Evolutionary conservation across 1,284 basidiomycete species (phyloP).

Genomic region (Pseudozyma hubeiensis): DNA sequence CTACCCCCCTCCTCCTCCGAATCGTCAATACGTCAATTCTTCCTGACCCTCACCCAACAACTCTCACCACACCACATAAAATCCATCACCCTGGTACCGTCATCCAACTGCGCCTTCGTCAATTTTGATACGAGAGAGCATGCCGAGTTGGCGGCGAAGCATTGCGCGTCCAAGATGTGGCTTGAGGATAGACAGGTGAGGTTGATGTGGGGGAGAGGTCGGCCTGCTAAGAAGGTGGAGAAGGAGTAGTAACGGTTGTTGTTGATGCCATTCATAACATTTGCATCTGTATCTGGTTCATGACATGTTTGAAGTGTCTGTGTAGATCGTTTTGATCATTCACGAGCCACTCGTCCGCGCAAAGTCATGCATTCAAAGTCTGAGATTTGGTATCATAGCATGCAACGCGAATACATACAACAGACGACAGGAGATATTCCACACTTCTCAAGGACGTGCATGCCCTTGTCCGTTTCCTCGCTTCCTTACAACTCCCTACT

Average conservation of each 20-base stretch:
- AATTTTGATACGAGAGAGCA: slow-evolving; percentile 85
- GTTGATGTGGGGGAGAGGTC: slow-evolving; percentile 81
- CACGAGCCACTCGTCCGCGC: too few species aligned
- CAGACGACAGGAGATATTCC: neutral
- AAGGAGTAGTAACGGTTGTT: neutral
- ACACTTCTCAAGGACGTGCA: neutral
- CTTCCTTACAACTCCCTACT: neutral
- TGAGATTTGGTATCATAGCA: slow-evolving; percentile 1
- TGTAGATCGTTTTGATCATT: neutral
- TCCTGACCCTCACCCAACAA: slow-evolving; percentile 72
- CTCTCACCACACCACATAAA: slow-evolving; percentile 75
- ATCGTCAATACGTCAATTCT: slow-evolving; percentile 79
- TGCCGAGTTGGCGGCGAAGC: slow-evolving; percentile 87
- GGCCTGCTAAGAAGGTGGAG: slow-evolving; percentile 27
- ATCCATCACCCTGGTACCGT: slow-evolving; percentile 50
- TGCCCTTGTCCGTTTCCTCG: neutral
- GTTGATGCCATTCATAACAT: neutral
- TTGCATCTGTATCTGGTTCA: neutral
- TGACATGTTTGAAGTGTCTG: too few species aligned
- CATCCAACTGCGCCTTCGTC: slow-evolving; percentile 85
- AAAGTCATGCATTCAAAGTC: neutral
- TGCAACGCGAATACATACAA: slow-evolving; percentile 7
- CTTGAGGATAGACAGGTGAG: slow-evolving; percentile 80
- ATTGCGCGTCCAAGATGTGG: slow-evolving; percentile 87
- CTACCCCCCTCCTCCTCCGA: slow-evolving; percentile 82